Base-by-base conservation (phyloP, 2,329 filamentous ascomycete species). In the Ceratocystis variospora region DNA sequence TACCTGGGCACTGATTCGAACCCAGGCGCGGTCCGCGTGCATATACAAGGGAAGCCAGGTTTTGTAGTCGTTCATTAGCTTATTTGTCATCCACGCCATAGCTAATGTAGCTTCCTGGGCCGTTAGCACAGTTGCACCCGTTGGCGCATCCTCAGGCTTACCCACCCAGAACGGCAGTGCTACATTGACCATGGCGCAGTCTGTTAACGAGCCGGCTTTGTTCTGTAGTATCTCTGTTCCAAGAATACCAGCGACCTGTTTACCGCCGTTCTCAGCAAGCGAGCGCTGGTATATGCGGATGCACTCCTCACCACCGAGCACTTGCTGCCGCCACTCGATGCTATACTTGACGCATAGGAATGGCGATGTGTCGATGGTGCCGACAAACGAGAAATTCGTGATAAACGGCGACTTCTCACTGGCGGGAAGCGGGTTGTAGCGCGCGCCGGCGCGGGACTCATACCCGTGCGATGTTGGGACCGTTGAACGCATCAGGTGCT, bases 381-480 rank as follows among this genome's bases (percentile, higher is more conserved):
- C 90, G 2, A 87, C 80, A 69, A 87, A 93, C 71, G 90, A 83
- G 72, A 96, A 96, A 55, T 86, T 84, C 12, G 74, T 76, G 17
- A 90, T 81, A 69, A 89, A 96, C 0, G 74, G 72, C 7, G 81
- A 80, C 71, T 87, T 86, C 5, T 67, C 59, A 65, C 69, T 75
- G 44, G 73, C 73, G 10, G 78, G 79, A 37, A 81, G 72, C 12
- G 68, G 44, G 28, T 41, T 67, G 28, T 68, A 65, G 70, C 70
- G 72, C 25, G 10, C 48, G 1, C 68, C 68, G 2, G 68, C 66
- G 31, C 71, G 72, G 0, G 89, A 80, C 0, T 82, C 72, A 74
- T 89, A 96, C 0, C 90, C 88, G 73, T 92, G 89, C 48, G 87
- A 90, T 0, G 90, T 96, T 0, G 90, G 89, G 37, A 95, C 74